Evolutionary conservation across 202 grass and related monocot genomes (phyloP), one percentile per base, ranked within the genome.

Genomic region (Sporobolus alterniflorus): DNA sequence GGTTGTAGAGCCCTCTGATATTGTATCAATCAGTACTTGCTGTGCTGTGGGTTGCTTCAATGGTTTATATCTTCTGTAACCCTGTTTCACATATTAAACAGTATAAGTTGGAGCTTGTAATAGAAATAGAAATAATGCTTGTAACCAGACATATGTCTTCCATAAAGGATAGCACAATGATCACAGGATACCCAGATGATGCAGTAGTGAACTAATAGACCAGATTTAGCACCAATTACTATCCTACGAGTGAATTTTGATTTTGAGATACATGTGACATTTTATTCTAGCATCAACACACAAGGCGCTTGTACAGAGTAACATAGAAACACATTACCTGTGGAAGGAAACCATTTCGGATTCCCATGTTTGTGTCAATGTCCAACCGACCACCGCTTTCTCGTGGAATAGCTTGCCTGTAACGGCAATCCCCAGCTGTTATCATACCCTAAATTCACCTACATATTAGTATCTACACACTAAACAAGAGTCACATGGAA

Each of bases 1-100:
- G 28, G 83, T 96, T 2, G 83, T 96, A 18, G 77, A 84, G 16
- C 86, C 90, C 26, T 67, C 32, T 1, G 88, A 74, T 61, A 96
- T 89, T n/a, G 88, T 89, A 21, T 96, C 85, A 13, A 72, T 83
- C 54, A 96, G 83, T 49, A 96, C 86, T 62, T 85, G 63, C 49
- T 96, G 94, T 3, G 64, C 63, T 2, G 90, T 83, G 17, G 80
- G 86, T 79, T 96, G 94, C 70, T 32, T 74, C 22, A 87, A 50
- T 30, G 90, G 90, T 10, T 48, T 29, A 25, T 96, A 93, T 60
- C 84, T 85, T 71, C 94, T 85, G 7, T 80, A 18, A 7, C 94
- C 90, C 94, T 96, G 80, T 57, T 86, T 57, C n/a, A 71, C 29
- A 36, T 44, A 57, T 11, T 20, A 63, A 52, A 24, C 41, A 6